phyloP scores from a whole-genome alignment of 495 filamentous ascomycete species.

The Lineolata rhizophorae region DNA sequence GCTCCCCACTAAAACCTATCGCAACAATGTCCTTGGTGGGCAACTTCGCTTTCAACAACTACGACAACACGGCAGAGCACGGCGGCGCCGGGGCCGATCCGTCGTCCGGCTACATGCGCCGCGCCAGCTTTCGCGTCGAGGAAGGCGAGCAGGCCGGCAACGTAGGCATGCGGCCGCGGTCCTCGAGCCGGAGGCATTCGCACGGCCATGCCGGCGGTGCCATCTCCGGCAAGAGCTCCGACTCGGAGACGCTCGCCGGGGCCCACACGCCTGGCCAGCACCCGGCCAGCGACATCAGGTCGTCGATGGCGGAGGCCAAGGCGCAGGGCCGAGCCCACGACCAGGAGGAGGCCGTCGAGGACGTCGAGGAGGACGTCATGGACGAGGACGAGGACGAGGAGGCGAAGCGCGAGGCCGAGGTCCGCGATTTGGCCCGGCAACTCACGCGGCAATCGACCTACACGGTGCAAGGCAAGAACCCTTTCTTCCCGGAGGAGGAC shows the following conservation, averaged over 20 bases:
- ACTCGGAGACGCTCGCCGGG: no score
- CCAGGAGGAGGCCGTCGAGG: no score
- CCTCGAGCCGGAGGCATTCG: no score
- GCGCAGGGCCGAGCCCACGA: no score
- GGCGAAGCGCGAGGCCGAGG: conserved; percentile 11
- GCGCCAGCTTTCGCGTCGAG: neutral
- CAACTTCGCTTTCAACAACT: conserved; percentile 8
- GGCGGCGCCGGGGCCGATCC: conserved; percentile 1
- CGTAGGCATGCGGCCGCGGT: no score
- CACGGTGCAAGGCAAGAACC: conserved; percentile 10
- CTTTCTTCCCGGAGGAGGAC: conserved; percentile 20
- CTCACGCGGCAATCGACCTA: conserved; percentile 11
- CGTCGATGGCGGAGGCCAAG: no score
- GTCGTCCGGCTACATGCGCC: conserved; percentile 2
- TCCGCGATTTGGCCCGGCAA: conserved; percentile 13
- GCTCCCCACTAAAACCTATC: no score
- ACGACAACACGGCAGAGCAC: conserved; percentile 7
- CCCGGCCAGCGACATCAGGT: no score
- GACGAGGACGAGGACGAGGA: conserved; percentile 2
- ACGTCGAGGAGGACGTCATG: conserved; percentile 1
- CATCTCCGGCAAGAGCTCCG: no score
- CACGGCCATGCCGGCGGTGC: no score
- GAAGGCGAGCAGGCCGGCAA: neutral
- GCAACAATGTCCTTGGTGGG: conserved; percentile 4
- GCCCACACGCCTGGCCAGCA: no score